Conservation (phyloP, 352 stramenopile species). For the Pythium folliculosum region DNA sequence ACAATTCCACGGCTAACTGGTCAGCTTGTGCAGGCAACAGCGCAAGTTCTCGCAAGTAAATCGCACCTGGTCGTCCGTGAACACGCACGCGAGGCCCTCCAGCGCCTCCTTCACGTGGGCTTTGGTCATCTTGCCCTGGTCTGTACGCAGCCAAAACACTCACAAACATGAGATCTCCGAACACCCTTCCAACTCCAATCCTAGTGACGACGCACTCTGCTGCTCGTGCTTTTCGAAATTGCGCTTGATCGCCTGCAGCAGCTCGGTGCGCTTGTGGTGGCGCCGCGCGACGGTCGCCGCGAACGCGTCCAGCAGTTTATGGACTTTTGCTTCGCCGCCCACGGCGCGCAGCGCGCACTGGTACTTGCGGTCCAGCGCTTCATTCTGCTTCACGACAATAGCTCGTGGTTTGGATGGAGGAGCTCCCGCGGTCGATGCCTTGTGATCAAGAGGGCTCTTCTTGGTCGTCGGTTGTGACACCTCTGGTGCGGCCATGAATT, state of each 20-base stretch:
- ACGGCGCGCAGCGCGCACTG: conserved; percentile 38
- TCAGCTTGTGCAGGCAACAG: neutral
- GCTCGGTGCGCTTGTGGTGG: conserved; percentile 45
- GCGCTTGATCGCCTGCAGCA: conserved; percentile 50
- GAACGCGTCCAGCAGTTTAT: conserved; percentile 39
- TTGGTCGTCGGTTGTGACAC: neutral
- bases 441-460: neutral
- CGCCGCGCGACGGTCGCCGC: conserved; percentile 44
- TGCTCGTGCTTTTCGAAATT: conserved; percentile 63
- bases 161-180: neutral
- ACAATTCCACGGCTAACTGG: neutral
- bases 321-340: conserved; percentile 36
- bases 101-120: conserved; percentile 56
- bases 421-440: neutral
- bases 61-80: conserved; percentile 60
- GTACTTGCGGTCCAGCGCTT: conserved; percentile 39
- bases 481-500: conserved; percentile 27
- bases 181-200: neutral
- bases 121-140: conserved; percentile 50
- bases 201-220: conserved; percentile 33
- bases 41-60: neutral
- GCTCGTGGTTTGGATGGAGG: too few relatives aligned
- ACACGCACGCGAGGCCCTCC: conserved; percentile 47
- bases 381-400: conserved; percentile 28
- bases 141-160: conserved; percentile 16